Conservation (phyloP, 441 rosid genomes). For the Gossypium gossypioides region DNA sequence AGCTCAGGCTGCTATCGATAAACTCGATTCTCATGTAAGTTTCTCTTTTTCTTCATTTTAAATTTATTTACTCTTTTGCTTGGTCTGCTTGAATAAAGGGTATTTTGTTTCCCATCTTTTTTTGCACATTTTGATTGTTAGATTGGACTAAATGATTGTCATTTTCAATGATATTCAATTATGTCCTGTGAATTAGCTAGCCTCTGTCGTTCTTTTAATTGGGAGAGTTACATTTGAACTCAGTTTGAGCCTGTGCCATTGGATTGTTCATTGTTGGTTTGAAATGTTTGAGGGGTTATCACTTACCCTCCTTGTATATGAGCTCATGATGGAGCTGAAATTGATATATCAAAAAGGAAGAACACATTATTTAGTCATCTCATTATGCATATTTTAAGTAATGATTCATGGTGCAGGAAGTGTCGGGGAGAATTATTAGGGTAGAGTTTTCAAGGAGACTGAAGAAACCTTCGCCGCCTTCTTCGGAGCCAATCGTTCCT, state of each 20-base stretch:
- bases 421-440: constrained; percentile 59
- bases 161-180: neutral
- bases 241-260: neutral
- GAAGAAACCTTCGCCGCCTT: constrained; percentile 42
- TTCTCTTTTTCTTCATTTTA: neutral
- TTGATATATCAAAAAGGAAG: neutral
- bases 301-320: neutral
- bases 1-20: constrained; percentile 73
- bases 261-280: neutral
- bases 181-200: neutral
- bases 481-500: constrained; percentile 23
- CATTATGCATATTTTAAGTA: neutral
- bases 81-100: neutral
- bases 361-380: neutral
- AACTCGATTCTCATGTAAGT: constrained; percentile 53
- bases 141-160: neutral
- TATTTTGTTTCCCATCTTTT: neutral
- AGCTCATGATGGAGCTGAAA: neutral
- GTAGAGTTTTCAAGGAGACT: constrained; percentile 63
- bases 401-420: constrained; percentile 37
- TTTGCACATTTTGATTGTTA: neutral
- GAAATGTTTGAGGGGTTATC: neutral
- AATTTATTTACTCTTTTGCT: neutral
- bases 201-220: neutral
- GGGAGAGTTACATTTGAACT: neutral